Percentiles rank a stretch among this genome's conserved stretches.
phyloP scores from a whole-genome alignment of 2,329 filamentous ascomycete species.

The Scedosporium minutisporum region DNA sequence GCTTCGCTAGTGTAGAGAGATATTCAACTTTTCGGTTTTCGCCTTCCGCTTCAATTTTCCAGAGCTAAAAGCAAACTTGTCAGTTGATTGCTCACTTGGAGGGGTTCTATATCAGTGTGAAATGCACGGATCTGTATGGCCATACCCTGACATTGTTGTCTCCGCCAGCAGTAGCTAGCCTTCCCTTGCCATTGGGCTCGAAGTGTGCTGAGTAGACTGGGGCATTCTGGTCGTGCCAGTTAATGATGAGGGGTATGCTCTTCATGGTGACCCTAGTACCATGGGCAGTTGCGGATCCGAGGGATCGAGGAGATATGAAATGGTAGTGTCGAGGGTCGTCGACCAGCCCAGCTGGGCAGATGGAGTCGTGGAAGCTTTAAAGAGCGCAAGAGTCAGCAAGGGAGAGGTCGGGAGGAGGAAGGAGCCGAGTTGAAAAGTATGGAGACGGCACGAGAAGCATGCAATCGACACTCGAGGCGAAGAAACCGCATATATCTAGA shows the following conservation, averaged over 20 bases:
- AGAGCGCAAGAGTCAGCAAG: not conserved
- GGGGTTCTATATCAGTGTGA: not conserved
- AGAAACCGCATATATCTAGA: not conserved
- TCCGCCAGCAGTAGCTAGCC: conserved; percentile 86
- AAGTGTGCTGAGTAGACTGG: conserved; percentile 98
- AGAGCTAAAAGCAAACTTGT: conserved; percentile 50
- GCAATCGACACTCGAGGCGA: too few relatives aligned
- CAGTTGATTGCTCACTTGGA: not conserved
- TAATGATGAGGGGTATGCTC: conserved; percentile 89
- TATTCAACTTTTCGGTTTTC: conserved; percentile 87
- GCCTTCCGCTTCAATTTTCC: conserved; percentile 78
- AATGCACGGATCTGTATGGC: not conserved
- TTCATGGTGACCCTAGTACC: conserved; percentile 56
- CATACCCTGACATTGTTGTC: conserved; percentile 88
- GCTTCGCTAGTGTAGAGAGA: conserved; percentile 81
- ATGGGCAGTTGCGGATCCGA: not conserved
- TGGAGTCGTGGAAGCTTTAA: not conserved
- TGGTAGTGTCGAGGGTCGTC: not conserved
- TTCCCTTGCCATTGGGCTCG: conserved; percentile 81
- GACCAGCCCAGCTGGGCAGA: not conserved
- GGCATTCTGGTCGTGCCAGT: conserved; percentile 96
- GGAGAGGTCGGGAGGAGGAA: not conserved
- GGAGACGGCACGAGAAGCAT: too few relatives aligned
- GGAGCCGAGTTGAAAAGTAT: not conserved
- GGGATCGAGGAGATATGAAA: not conserved